Percentiles rank a stretch among this genome's conserved stretches.
These are phyloP conservation scores for Isatis tinctoria DNA, from an alignment of 345 rosid genomes.

Conservation along the genomic window DNA sequence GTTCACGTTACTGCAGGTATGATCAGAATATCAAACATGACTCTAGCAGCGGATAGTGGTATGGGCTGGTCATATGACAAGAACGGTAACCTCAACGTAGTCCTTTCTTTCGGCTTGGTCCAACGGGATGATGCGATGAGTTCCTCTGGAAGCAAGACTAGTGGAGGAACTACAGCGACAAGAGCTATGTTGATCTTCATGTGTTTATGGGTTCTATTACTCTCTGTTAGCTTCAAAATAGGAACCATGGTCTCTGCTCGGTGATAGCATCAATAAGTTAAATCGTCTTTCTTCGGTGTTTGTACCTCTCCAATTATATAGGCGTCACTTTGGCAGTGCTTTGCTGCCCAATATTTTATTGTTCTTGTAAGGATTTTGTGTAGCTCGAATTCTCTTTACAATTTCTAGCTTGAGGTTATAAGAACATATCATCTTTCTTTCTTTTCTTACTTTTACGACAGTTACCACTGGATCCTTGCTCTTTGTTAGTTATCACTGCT, in stretches of 20 bases:
- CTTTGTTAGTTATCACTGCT: not conserved
- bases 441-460: not conserved
- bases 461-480: not conserved
- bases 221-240: slow-evolving; percentile 62
- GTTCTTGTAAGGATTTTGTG: not conserved
- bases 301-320: slow-evolving; percentile 24
- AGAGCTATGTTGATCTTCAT: slow-evolving; percentile 49
- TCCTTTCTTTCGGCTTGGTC: slow-evolving; percentile 52
- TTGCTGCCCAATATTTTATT: slow-evolving; percentile 24
- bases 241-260: slow-evolving; percentile 53
- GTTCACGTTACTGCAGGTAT: slow-evolving; percentile 86
- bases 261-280: slow-evolving; percentile 29
- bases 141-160: slow-evolving; percentile 30
- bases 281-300: slow-evolving; percentile 7
- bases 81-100: slow-evolving; percentile 58
- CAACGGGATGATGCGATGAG: slow-evolving; percentile 26
- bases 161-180: slow-evolving; percentile 33
- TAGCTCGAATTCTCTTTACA: slow-evolving; percentile 9
- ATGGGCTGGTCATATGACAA: slow-evolving; percentile 68
- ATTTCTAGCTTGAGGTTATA: slow-evolving; percentile 9
- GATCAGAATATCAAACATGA: slow-evolving; percentile 64
- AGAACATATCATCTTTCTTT: not conserved
- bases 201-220: slow-evolving; percentile 64
- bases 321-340: slow-evolving; percentile 26
- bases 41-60: slow-evolving; percentile 20